Base-by-base conservation (phyloP, 371 early-diverging fungal genomes). In the Mucor mucedo region DNA sequence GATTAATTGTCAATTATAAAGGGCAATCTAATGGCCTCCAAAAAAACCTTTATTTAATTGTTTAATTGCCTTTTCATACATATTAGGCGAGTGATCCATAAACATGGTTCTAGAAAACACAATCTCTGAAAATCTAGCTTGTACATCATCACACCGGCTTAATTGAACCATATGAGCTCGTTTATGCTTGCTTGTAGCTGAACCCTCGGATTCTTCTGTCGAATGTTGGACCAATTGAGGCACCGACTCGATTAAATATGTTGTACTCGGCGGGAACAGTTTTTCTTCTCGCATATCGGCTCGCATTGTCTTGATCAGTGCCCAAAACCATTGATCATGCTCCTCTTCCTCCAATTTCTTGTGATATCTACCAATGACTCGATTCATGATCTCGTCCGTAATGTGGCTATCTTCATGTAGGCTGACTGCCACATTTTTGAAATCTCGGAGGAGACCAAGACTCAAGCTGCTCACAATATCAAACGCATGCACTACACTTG, bases 231-330 rank as follows among this genome's bases (percentile, higher is more conserved):
- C 72, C 55, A 77, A 69, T 28, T 65, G 84, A 52, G 66, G 80
- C 54, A 66, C 70, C 2, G 80, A 80, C 55, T 85, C 88, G 45
- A 93, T 69, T 13, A 82, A 32, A 32, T 62, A 62, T 21, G 55
- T 33, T 2, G 87, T 85, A 2, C 88, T 85, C 0, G 94, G 91
- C 28, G 94, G 94, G 58, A 90, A 91, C 16, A 94, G 77, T 57
- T 94, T 94, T 55, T 91, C 92, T 3, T 87, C 80, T 29, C 79
- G 78, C 93, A 92, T 92, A 52, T 86, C 90, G 0, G 93, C 92
- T 2, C 92, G 82, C 82, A 92, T 79, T 0, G 91, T 91, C 70
- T 91, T 89, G 66, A 91, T 88, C 54, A 91, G 63, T 27, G 91
- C 86, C 90, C 90, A 90, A 61, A 89, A 88, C 93, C 93, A 94